Evolutionary conservation across 2,329 filamentous ascomycete species (phyloP), one percentile per base, ranked within the genome.

Genomic region (Talaromyces sp.): DNA sequence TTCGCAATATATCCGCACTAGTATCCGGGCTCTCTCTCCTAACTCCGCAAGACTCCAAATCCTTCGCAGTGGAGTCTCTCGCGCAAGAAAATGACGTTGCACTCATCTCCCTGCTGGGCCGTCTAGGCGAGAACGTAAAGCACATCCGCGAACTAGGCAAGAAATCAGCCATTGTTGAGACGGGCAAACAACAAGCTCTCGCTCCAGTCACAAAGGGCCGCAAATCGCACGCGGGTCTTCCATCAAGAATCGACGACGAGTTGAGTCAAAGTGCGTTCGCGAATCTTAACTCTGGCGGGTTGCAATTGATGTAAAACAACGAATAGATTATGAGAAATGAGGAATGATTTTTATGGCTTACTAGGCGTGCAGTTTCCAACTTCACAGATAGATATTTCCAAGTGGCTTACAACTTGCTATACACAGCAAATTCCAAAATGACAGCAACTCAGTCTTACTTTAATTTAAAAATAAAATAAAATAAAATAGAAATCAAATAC

Each of bases 1-100:
- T 99, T 37, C 92, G 95, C 67, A 92, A 92, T 68, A 92, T 97
- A 68, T 91, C 93, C 73, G 90, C 93, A 1, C 88, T 97, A 47
- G 86, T 97, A 68, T 89, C 89, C 59, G 90, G 94, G 60, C 85
- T 97, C 33, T 90, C 90, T 45, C 88, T 98, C 19, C 85, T 97
- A 62, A 87, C 90, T 4, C 92, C 94, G 3, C 84, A 89, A 2
- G 85, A 91, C 70, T 80, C 83, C 31, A 82, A 84, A 50, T 83
- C 86, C 0, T 91, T 94, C 73, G 83, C 88, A 33, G 82, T 85
- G 39, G 90, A 96, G 76, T 86, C 91, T 43, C 82, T 90, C 43
- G 87, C 90, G 62, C 91, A 97, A 79, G 84, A 89, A 67, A 95
- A 96, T 72, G 92, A 98, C 71, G 92, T 97, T 33, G 85, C 89